Evolutionary conservation across 805 yeast species (phyloP), one percentile per base, ranked within the genome.

Genomic region (Starmerella vaccinii): DNA sequence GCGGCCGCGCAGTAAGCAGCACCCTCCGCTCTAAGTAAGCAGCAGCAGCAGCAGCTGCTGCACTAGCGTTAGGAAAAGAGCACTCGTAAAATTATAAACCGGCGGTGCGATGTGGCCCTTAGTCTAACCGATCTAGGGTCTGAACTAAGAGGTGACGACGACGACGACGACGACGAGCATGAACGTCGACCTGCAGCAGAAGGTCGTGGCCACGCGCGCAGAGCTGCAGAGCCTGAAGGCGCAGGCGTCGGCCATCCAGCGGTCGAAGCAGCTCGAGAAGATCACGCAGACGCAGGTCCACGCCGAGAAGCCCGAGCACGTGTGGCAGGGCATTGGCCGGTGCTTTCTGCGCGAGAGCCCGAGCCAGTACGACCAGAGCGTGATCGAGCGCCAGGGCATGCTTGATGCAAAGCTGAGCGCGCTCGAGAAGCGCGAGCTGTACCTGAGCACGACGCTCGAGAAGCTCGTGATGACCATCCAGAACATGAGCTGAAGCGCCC

Each of bases 281-380:
- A 69, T 77, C 40, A 82, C 94, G 8, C 66, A 73, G 30, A 62
- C 72, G 30, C 84, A 82, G 57, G 69, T 87, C 46, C 69, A 67
- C 23, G 70, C 76, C 57, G 45, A 59, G 23, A 57, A 53, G 26
- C 40, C 42, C 26, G 67, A 74, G 13, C 72, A 69, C 9, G 89
- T 88, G 5, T 88, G 95, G 92, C 78, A 84, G 62, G 85, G 94
- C 5, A 76, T 85, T 32, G 97, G 97, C 26, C 83, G 82, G 65
- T 76, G 86, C 67, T 68, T 68, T 51, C 44, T 65, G 49, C 64
- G 68, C 41, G 72, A 72, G 4, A 70, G 71, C 24, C 69, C 70
- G 2, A 59, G 64, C 4, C 66, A 69, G 3, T 84, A 84, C 65
- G 64, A 74, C 42, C 60, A 63, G 12, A 72, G 71, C 47, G 65